Evolutionary conservation across 2,329 filamentous ascomycete genomes (phyloP).

Genomic region (Ceratocystis destructans): DNA sequence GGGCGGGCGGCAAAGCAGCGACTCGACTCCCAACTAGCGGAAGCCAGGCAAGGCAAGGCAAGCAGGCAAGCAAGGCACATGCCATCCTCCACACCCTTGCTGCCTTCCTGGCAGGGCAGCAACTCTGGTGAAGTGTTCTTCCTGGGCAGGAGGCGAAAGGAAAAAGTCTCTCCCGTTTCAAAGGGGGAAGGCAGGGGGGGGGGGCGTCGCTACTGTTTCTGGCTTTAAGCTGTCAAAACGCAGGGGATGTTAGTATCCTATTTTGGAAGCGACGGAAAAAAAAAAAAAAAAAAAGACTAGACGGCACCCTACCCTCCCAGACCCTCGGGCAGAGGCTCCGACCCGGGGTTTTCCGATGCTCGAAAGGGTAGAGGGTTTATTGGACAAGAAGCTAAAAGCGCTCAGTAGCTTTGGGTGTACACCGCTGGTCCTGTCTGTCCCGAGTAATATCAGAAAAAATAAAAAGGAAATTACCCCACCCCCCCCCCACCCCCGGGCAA

Average conservation of each 20-base stretch:
- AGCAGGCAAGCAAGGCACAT: too few relatives aligned
- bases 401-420: too few relatives aligned
- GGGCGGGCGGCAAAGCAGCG: too few relatives aligned
- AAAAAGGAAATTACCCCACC: too few relatives aligned
- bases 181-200: not conserved
- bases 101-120: too few relatives aligned
- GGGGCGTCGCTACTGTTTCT: not conserved
- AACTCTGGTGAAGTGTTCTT: too few relatives aligned
- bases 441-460: not conserved
- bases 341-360: slow-evolving; percentile 4
- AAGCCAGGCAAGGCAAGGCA: too few relatives aligned
- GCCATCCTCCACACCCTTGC: too few relatives aligned
- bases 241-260: slow-evolving; percentile 10
- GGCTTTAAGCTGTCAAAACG: not conserved
- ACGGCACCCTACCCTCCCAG: not conserved
- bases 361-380: not conserved
- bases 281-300: too few relatives aligned
- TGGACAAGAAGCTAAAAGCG: not conserved
- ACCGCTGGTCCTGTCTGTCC: too few relatives aligned
- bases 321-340: not conserved
- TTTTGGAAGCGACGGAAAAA: not conserved
- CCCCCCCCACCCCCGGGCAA: too few relatives aligned
- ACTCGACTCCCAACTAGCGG: too few relatives aligned
- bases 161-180: slow-evolving; percentile 6
- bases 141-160: not conserved